Evolutionary conservation across 73 alveolate genomes (phyloP), one percentile per base, ranked within the genome.

Genomic region (Paramecium sexaurelia): DNA sequence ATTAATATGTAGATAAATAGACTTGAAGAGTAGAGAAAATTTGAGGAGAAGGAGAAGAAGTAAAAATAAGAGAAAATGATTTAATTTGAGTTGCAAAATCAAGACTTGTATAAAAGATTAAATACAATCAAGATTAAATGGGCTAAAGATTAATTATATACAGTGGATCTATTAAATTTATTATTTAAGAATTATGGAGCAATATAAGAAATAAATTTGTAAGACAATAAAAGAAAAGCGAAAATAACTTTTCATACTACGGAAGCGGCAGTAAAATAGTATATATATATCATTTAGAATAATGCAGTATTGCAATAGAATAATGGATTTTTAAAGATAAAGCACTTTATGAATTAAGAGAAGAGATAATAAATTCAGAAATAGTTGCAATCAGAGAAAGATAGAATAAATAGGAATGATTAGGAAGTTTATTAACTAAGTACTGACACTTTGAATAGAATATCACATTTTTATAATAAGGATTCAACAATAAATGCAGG

Each of bases 21-120:
- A 24, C 39, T 78, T 9, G 35, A 78, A 3, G 26, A 45, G 22
- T 39, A 78, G 17, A 19, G 73, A 37, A 22, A 39, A 43, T 22
- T 40, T 37, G 75, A 78, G 20, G 90, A 78, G 17, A 11, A 78
- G 6, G 24, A 26, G n/a, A 78, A 40, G 75, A 78, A 78, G 24
- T 19, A 43, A 10, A 43, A 41, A 22, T 6, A 78, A 24, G 43
- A 78, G 29, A 78, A 43, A 43, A 6, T 41, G 24, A 19, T 78
- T 22, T 40, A 78, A 78, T 78, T 78, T 78, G 90, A 78, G 55
- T 43, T 78, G 22, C 55, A 78, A 78, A 78, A 78, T 78, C 9
- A 78, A 24, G 90, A 78, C 11, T 6, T 61, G n/a, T 78, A 78
- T 45, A 39, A n/a, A n/a, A 78, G 55, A 43, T 33, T 78, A 26